Conservation (phyloP, 345 rosid species). For the Eucalyptus polybractea region DNA sequence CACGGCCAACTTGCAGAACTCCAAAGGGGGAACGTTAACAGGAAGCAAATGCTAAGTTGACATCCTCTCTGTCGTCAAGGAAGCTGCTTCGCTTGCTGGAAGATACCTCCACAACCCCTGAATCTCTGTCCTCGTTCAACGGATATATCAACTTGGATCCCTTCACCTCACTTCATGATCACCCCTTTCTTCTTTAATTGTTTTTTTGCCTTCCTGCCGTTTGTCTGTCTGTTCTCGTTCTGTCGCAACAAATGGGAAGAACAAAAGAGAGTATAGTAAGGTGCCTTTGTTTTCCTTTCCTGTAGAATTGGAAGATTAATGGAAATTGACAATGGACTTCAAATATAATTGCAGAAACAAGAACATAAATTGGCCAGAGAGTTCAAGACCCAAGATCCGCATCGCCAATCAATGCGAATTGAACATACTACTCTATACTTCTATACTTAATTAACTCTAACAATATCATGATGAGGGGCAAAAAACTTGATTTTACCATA, state of each 20-base stretch:
- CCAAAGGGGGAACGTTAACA: too few relatives aligned
- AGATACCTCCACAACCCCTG: too few relatives aligned
- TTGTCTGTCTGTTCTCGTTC: not conserved
- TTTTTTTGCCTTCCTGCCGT: not conserved
- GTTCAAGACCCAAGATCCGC: not conserved
- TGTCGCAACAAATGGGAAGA: not conserved
- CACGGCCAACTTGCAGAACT: too few relatives aligned
- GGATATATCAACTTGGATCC: too few relatives aligned
- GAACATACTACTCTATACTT: not conserved
- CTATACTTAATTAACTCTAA: too few relatives aligned
- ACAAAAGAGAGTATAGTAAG: rapidly evolving
- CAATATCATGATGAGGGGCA: not conserved
- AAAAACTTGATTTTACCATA: not conserved
- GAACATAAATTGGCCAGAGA: not conserved
- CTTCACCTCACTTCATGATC: too few relatives aligned
- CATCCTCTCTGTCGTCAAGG: too few relatives aligned
- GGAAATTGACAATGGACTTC: not conserved
- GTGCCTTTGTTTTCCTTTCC: not conserved
- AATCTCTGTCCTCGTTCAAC: too few relatives aligned
- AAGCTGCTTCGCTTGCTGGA: too few relatives aligned
- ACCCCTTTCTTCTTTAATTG: not conserved
- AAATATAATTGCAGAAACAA: not conserved
- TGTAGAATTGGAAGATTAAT: not conserved
- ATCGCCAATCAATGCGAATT: rapidly evolving
- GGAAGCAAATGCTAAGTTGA: too few relatives aligned